Evolutionary conservation across 129 eudicot species (phyloP), one percentile per base, ranked within the genome.

Genomic region (Flaveria brownii): DNA sequence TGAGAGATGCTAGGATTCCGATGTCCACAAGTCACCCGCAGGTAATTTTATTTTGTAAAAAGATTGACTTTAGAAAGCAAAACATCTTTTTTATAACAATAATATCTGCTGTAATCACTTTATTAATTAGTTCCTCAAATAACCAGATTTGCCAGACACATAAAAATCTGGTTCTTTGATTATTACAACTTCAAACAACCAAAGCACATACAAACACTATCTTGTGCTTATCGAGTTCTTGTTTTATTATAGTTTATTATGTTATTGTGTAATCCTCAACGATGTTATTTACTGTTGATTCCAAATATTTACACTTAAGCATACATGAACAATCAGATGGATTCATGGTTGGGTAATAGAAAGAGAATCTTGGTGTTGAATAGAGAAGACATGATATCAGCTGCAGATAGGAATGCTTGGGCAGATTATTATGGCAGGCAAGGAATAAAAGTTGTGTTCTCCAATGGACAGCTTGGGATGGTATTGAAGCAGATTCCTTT

Each of bases 1-100:
- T 94, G n/a, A 91, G 98, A 76, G 98, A 94, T 80, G 98, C 90
- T 54, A 94, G 98, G 86, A 94, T 94, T 77, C 98, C 98, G 25
- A 68, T 88, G 87, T 88, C 97, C 72, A 94, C 98, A 64, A 88
- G 87, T 79, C 98, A 94, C 83, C 98, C 98, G 7, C 96, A 78
- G 98, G 98, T 90, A 36, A 50, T 30, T 57, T 74, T 51, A 55
- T 49, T 61, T 49, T 28, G 26, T 39, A 16, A 65, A 39, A 65
- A 16, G 49, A 16, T 16, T 6, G 47, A 1, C 49, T 60, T 9
- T 61, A 16, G 0, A 13, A 13, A 61, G 14, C 67, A 61, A 26
- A 60, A 12, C 8, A 7, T 12, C 67, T 11, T 28, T 26, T 26
- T 61, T 61, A 8, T 26, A 26, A 25, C 43, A 14, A 28, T 26